Evolutionary conservation across 768 basidiomycete genomes (phyloP).

Genomic region (Rickenella mellea): DNA sequence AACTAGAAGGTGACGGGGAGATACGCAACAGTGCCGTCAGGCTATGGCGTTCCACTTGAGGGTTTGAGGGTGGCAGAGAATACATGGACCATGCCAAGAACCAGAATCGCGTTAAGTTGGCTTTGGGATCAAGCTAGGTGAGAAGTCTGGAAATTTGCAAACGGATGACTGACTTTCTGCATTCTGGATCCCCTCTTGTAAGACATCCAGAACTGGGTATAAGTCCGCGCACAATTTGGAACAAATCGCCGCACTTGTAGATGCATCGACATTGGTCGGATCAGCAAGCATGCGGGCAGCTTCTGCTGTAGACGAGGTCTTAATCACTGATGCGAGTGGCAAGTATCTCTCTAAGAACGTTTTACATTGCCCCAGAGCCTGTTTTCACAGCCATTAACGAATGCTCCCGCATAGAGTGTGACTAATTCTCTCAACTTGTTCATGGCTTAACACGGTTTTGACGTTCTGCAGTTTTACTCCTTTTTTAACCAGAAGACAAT

Average conservation of each 20-base stretch:
- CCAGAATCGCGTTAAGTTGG: slow-evolving; percentile 7
- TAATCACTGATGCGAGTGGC: slow-evolving; percentile 41
- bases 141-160: slow-evolving; percentile 4
- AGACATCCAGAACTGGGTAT: slow-evolving; percentile 52
- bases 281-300: slow-evolving; percentile 46
- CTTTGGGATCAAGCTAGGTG: slow-evolving; percentile 1
- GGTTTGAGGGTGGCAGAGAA: slow-evolving; percentile 11
- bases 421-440: slow-evolving; percentile 44
- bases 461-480: slow-evolving; percentile 51
- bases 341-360: slow-evolving; percentile 45
- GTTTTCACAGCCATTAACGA: background rate
- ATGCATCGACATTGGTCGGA: slow-evolving; percentile 24
- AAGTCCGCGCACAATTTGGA: slow-evolving; percentile 53
- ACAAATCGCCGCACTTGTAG: slow-evolving; percentile 62
- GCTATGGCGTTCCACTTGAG: slow-evolving; percentile 6
- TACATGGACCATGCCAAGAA: slow-evolving; percentile 11
- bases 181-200: slow-evolving; percentile 59
- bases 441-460: slow-evolving; percentile 60
- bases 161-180: slow-evolving; percentile 28
- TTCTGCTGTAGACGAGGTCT: slow-evolving; percentile 62
- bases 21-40: too few species aligned
- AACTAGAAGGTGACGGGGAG: too few species aligned
- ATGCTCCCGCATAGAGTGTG: background rate
- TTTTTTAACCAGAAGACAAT: slow-evolving; percentile 55
- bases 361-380: slow-evolving; percentile 79